These are phyloP conservation scores for Coemansia sp. DNA, from an alignment of 192 early-diverging fungal genomes.

Conservation along the genomic window DNA sequence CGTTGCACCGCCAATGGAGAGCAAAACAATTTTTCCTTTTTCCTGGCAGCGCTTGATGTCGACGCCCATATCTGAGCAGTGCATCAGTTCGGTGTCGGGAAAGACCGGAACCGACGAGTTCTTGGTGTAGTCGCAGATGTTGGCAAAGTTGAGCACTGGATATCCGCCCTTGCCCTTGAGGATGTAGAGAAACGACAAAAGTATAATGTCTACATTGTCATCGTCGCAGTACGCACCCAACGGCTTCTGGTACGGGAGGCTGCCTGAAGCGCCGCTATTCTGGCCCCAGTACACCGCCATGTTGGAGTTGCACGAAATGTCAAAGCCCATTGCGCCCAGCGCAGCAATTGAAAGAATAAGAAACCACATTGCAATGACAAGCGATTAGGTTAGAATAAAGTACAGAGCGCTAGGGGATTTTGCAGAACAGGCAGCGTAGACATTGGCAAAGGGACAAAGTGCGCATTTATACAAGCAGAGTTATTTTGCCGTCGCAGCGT, in stretches of 20 bases:
- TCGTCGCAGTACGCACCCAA: conserved; percentile 60
- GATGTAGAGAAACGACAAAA: conserved; percentile 65
- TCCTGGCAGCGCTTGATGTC: conserved; percentile 73
- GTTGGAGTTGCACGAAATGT: conserved; percentile 51
- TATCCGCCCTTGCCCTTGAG: conserved; percentile 58
- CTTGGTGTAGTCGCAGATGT: conserved; percentile 57
- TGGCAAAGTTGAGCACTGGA: conserved; percentile 68
- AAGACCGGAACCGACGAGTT: conserved; percentile 50
- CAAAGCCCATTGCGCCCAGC: conserved; percentile 37
- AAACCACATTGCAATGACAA: background rate
- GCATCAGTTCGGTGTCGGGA: conserved; percentile 59
- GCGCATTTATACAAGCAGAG: background rate
- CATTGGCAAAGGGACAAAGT: too few species aligned
- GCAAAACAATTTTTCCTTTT: conserved; percentile 67
- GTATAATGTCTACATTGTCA: conserved; percentile 52
- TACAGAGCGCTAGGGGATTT: background rate
- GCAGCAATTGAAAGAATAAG: background rate
- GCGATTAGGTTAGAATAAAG: background rate
- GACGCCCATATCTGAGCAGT: conserved; percentile 63
- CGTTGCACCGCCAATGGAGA: conserved; percentile 70
- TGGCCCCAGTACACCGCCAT: conserved; percentile 60
- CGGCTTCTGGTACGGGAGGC: conserved; percentile 46
- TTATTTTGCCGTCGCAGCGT: too few species aligned
- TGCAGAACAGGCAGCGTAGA: too few species aligned
- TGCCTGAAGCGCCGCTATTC: conserved; percentile 52